Evolutionary conservation across 169 alveolate species (phyloP).

Genomic region (Eimeria sp.): DNA sequence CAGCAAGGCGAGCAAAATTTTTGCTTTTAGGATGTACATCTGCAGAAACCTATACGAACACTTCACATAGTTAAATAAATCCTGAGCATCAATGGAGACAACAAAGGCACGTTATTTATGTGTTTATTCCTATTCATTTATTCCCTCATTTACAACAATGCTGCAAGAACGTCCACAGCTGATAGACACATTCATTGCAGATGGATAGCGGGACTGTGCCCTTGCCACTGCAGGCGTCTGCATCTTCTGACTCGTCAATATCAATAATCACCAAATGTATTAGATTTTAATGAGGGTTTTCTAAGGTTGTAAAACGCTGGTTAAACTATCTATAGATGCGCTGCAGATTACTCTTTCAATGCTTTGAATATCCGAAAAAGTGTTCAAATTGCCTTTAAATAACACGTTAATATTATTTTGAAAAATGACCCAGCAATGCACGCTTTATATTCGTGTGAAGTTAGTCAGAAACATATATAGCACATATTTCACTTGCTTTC

Average conservation of each 20-base stretch:
- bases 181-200: not conserved
- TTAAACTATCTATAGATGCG: too few species aligned
- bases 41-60: not conserved
- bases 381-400: too few species aligned
- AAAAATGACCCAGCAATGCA: too few species aligned
- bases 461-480: too few species aligned
- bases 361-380: too few species aligned
- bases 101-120: not conserved
- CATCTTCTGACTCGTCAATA: not conserved
- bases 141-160: not conserved
- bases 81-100: not conserved
- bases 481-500: not conserved
- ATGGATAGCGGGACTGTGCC: not conserved
- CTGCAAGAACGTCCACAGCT: not conserved
- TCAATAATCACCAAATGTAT: not conserved
- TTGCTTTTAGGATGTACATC: not conserved
- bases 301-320: too few species aligned
- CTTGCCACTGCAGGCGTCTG: not conserved
- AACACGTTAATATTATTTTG: not conserved
- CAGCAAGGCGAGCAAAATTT: not conserved
- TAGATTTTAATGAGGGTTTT: not conserved
- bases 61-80: not conserved
- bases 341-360: not conserved
- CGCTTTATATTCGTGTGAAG: too few species aligned
- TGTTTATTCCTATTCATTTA: too few species aligned